Conservation (phyloP, 2,329 filamentous ascomycete species). For the Thielaviopsis populi region DNA sequence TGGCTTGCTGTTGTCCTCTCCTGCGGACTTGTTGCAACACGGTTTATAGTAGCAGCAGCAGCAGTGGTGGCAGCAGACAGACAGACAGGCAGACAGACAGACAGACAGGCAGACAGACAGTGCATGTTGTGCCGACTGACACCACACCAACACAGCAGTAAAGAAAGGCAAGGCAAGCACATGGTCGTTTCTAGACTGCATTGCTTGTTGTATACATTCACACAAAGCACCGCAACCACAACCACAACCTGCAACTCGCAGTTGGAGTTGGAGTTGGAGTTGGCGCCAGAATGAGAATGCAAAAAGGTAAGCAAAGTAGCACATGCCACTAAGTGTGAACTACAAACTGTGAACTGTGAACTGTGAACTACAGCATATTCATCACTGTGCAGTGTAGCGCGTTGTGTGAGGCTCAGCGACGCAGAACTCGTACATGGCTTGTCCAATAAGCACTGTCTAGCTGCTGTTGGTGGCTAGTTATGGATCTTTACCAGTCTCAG, state of each 20-base stretch:
- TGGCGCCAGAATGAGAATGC: background rate
- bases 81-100: background rate
- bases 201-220: background rate
- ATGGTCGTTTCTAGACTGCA: too few relatives aligned
- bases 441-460: background rate
- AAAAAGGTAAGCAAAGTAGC: background rate
- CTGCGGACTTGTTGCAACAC: background rate
- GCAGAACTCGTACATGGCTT: background rate
- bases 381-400: background rate
- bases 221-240: too few relatives aligned
- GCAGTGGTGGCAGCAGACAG: too few relatives aligned
- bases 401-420: background rate
- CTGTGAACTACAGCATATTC: background rate
- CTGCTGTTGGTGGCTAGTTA: background rate
- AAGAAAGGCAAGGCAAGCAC: too few relatives aligned
- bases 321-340: background rate
- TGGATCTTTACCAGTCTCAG: background rate
- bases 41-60: background rate
- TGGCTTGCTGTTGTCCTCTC: background rate
- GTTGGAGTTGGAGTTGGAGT: too few relatives aligned
- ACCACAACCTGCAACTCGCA: too few relatives aligned
- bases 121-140: background rate
- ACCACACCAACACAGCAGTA: background rate
- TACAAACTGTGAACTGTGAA: background rate
- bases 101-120: background rate